A percentile compares a stretch with the other conserved stretches of the same genome.
Conservation (phyloP, 805 yeast species). For the Clavispora fructus region DNA sequence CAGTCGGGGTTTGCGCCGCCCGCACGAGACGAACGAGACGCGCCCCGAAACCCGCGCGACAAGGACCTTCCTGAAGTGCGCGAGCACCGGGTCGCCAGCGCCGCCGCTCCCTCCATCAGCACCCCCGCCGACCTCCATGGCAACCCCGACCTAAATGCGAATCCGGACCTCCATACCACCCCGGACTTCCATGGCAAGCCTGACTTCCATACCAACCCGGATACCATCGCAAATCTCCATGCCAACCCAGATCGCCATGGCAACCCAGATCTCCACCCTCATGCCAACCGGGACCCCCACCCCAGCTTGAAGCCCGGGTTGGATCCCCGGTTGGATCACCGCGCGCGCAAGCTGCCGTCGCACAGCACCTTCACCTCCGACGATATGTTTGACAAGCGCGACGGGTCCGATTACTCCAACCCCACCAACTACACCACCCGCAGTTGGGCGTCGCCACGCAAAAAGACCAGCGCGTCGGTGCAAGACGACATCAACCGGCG, state of each 20-base stretch:
- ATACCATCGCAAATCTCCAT: too few relatives aligned
- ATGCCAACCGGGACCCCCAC: too few relatives aligned
- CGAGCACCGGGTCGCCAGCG: neutral
- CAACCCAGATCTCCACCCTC: too few relatives aligned
- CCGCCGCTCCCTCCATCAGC: neutral
- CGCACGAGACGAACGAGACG: too few relatives aligned
- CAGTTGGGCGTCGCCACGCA: slow-evolving; percentile 42
- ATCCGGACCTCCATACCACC: too few relatives aligned
- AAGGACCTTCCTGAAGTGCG: slow-evolving; percentile 9
- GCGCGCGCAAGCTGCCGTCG: slow-evolving; percentile 12
- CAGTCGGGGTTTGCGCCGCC: slow-evolving; percentile 7
- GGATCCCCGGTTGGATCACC: neutral
- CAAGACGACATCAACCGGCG: slow-evolving; percentile 35
- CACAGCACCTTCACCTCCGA: slow-evolving; percentile 9
- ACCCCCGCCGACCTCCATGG: too few relatives aligned
- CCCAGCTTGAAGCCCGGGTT: too few relatives aligned
- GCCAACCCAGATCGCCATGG: too few relatives aligned
- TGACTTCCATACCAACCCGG: too few relatives aligned
- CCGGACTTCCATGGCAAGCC: too few relatives aligned
- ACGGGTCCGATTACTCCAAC: slow-evolving; percentile 27
- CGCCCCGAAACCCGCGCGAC: neutral
- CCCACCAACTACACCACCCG: slow-evolving; percentile 32
- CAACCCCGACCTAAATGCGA: too few relatives aligned
- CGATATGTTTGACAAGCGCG: slow-evolving; percentile 11
- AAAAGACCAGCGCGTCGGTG: slow-evolving; percentile 25